Evolutionary conservation across 495 filamentous ascomycete genomes (phyloP).

Genomic region (Apiosordaria backusii): DNA sequence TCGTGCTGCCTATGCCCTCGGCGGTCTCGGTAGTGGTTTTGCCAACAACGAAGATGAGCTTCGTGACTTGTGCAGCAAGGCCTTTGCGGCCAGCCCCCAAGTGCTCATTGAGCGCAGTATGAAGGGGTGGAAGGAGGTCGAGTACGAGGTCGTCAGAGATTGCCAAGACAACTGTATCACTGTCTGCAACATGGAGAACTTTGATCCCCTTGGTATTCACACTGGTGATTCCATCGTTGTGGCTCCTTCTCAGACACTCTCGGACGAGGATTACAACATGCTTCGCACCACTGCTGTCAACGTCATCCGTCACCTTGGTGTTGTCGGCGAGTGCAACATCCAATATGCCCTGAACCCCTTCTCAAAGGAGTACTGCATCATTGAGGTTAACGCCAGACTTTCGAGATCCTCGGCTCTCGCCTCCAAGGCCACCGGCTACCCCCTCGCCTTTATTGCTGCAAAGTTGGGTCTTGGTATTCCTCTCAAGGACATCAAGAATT

Average conservation of each 20-base stretch:
- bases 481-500: conserved; percentile 93
- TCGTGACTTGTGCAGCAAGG: conserved; percentile 87
- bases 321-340: conserved; percentile 97
- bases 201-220: conserved; percentile 93
- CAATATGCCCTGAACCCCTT: conserved; percentile 96
- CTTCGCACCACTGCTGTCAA: conserved; percentile 93
- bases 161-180: conserved; percentile 96
- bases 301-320: conserved; percentile 91
- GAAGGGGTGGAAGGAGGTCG: conserved; percentile 99
- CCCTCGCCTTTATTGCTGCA: conserved; percentile 92
- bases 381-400: conserved; percentile 96
- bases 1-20: conserved; percentile 91
- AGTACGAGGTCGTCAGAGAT: conserved; percentile 96
- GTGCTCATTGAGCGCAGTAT: conserved; percentile 95
- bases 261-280: conserved; percentile 99
- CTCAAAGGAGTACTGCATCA: conserved; percentile 93
- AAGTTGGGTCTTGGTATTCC: conserved; percentile 94
- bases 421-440: conserved; percentile 97
- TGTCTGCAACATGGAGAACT: conserved; percentile 99
- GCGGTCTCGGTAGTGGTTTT: conserved; percentile 93
- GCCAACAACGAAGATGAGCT: conserved; percentile 86
- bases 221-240: conserved; percentile 98
- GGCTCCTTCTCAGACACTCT: conserved; percentile 90
- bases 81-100: conserved; percentile 91
- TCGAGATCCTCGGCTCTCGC: conserved; percentile 94